A percentile compares a stretch with the other conserved stretches of the same genome.
These are phyloP conservation scores for Cordyceps militaris DNA, from an alignment of 2,329 filamentous ascomycete genomes.

Conservation along the genomic window DNA sequence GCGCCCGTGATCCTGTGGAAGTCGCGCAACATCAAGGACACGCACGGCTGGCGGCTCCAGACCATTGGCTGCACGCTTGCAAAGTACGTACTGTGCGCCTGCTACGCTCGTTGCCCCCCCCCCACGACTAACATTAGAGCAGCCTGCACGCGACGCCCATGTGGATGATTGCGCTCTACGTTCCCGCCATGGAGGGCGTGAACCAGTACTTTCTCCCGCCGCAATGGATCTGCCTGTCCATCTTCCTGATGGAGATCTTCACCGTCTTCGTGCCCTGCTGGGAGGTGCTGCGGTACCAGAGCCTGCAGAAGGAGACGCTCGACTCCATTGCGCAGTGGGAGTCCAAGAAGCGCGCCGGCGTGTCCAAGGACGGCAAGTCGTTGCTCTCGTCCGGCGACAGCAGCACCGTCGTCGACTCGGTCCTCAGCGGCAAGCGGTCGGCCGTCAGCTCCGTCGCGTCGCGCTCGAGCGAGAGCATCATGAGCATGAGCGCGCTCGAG, in stretches of 20 bases:
- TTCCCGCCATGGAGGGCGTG: conserved; percentile 34
- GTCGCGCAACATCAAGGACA: conserved; percentile 54
- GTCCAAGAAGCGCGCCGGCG: conserved; percentile 25
- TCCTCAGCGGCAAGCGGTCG: conserved; percentile 26
- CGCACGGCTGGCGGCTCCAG: conserved; percentile 57
- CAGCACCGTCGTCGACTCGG: conserved; percentile 22
- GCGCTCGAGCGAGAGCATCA: conserved; percentile 33
- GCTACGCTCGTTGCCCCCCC: too few species aligned
- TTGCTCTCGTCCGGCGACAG: conserved; percentile 14
- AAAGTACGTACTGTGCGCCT: conserved; percentile 25
- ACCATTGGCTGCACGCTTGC: conserved; percentile 45
- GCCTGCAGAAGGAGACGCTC: conserved; percentile 35
- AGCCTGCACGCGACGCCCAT: conserved; percentile 30
- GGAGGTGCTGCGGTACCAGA: conserved; percentile 42
- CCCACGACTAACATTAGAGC: conserved; percentile 5
- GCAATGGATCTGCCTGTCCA: conserved; percentile 43
- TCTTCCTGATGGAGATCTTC: conserved; percentile 55
- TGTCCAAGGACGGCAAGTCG: conserved; percentile 16
- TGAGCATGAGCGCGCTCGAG: conserved; percentile 57
- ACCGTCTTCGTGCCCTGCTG: conserved; percentile 56
- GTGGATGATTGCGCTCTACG: conserved; percentile 46
- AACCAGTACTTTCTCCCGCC: conserved; percentile 45
- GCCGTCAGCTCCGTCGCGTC: conserved; percentile 22
- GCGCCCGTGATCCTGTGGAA: conserved; percentile 54
- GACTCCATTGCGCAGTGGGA: conserved; percentile 40